Evolutionary conservation across 164 flowering plant genomes (phyloP).

Genomic region (Chimonanthus praecox): DNA sequence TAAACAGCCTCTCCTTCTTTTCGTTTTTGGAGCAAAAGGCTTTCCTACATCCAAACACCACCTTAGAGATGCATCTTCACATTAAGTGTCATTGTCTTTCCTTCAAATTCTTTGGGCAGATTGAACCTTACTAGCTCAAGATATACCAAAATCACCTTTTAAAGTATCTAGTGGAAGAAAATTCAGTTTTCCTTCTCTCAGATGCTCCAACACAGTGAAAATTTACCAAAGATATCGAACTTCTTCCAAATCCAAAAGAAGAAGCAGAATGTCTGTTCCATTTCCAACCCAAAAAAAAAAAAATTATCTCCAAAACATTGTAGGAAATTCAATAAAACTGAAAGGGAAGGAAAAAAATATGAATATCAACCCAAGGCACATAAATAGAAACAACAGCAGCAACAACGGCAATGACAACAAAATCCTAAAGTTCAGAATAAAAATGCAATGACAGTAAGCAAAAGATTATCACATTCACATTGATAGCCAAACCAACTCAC

Average conservation of each 20-base stretch:
- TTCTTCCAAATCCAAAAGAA: neutral
- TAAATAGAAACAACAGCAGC: neutral
- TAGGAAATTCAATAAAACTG: neutral
- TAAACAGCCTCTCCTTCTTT: too few species aligned
- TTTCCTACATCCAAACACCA: too few species aligned
- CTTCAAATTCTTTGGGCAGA: too few species aligned
- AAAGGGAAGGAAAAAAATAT: neutral
- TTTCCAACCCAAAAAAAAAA: neutral
- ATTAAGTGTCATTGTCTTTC: too few species aligned
- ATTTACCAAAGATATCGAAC: neutral
- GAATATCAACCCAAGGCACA: conserved; percentile 2
- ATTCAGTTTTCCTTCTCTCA: neutral
- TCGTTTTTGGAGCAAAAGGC: too few species aligned
- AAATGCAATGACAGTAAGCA: too few species aligned
- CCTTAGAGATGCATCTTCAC: too few species aligned
- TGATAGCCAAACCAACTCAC: neutral
- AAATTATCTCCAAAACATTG: neutral
- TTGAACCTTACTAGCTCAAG: too few species aligned
- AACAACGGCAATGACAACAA: too few species aligned
- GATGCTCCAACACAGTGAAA: neutral
- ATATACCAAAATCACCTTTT: neutral
- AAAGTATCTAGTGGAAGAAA: neutral
- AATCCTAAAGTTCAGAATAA: too few species aligned
- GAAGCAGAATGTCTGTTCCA: neutral
- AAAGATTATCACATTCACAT: neutral